Conservation (phyloP, 768 basidiomycete species). For the Cystofilobasidium capitatum region DNA sequence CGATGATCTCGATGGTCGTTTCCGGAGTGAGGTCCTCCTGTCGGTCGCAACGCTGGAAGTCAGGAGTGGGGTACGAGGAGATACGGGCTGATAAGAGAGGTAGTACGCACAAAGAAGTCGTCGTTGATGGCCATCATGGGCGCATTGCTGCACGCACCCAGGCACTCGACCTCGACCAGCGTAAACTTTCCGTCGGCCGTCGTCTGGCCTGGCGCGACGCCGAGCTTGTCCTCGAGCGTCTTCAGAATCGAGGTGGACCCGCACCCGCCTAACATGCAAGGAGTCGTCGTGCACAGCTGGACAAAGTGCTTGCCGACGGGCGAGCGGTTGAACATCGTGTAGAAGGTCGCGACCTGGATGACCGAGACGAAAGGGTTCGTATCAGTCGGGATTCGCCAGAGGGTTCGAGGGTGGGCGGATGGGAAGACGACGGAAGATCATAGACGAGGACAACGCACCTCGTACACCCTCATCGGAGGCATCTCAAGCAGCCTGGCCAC, state of each 20-base stretch:
- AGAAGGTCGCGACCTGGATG: slow-evolving; percentile 76
- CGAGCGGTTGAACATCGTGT: slow-evolving; percentile 56
- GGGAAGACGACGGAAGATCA: not conserved
- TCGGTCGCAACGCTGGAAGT: not conserved
- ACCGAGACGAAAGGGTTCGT: not conserved
- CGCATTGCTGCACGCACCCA: slow-evolving; percentile 93
- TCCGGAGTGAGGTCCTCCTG: slow-evolving; percentile 46
- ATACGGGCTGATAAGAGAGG: not conserved
- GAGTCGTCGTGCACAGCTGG: slow-evolving; percentile 97
- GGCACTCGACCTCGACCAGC: slow-evolving; percentile 94
- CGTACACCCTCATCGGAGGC: slow-evolving; percentile 97
- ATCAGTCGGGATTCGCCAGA: not conserved
- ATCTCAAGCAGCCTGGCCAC: slow-evolving; percentile 86
- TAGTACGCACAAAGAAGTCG: slow-evolving; percentile 78
- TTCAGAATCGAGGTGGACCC: slow-evolving; percentile 85
- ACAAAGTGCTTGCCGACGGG: slow-evolving; percentile 55
- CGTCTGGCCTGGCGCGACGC: slow-evolving; percentile 80
- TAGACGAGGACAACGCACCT: slow-evolving; percentile 38
- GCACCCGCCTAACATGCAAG: slow-evolving; percentile 71
- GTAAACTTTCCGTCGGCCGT: slow-evolving; percentile 95
- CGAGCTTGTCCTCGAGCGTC: slow-evolving; percentile 70
- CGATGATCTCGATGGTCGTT: slow-evolving; percentile 41
- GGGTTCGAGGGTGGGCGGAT: not conserved
- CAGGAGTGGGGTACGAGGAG: not conserved
- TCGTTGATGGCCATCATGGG: slow-evolving; percentile 87